Evolutionary conservation across 2,329 filamentous ascomycete species (phyloP), one percentile per base, ranked within the genome.

Genomic region (Ophiostoma himal-ulmi): DNA sequence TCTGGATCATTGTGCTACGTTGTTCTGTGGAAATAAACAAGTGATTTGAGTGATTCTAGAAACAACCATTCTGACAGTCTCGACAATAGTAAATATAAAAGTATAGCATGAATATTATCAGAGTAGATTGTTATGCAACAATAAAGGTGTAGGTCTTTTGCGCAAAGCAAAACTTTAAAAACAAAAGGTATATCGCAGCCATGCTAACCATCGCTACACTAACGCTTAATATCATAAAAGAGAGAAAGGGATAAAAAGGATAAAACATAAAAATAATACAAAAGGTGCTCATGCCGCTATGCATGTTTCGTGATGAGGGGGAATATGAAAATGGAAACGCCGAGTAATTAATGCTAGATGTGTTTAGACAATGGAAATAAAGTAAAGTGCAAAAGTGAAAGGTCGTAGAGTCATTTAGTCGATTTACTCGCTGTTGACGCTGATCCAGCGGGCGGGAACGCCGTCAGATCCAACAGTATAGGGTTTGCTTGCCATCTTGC

Each of bases 381-480:
- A 14, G 26, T 11, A 30, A 7, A 10, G 1, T 13, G 48, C n/a
- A 34, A 14, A 8, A 5, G 17, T 48, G 62, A 22, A 52, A 22
- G 20, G 17, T 65, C 3, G 67, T 64, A 26, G 13, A 8, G n/a
- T 44, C 20, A 60, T 34, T n/a, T 44, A 67, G 41, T 17, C 14
- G 60, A 48, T 10, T 10, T 68, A 69, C 5, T 39, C 70, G 37
- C 68, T 73, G 20, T 13, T 10, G 11, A 67, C 39, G 11, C 84
- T 77, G 71, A 86, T 81, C 87, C 87, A 90, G 75, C 88, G 81
- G 26, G 82, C 80, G 26, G 88, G 88, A 44, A 89, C 83, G 37
- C 88, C 88, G 72, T 88, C 84, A 48, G 82, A 74, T 52, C 85
- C 82, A 72, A 89, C 82, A 72, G 84, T 83, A 78, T 89, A 89